Evolutionary conservation across 805 yeast species (phyloP), one percentile per base, ranked within the genome.

Genomic region (Cyberlindnera bimundalis): DNA sequence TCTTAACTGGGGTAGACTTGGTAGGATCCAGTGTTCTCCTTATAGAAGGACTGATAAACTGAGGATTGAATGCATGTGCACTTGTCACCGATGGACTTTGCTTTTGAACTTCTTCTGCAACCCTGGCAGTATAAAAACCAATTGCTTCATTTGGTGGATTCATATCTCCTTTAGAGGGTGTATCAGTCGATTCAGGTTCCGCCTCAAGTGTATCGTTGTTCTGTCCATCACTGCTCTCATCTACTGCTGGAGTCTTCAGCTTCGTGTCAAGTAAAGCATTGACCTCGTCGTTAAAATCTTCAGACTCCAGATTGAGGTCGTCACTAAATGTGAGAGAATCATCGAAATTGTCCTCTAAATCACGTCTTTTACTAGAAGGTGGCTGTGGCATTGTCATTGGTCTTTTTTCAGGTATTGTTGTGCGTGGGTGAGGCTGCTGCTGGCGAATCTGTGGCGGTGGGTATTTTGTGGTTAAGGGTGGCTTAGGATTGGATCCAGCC

Each of bases 1-100:
- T 63, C 43, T 74, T 76, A 3, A 84, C 66, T 3, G 84, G 89
- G 4, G 78, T 74, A 0, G 90, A 83, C 42, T 74, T 79, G 1
- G 73, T 69, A 33, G 82, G 91, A 58, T 84, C 89, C 12, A 82
- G 66, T 0, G 83, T 79, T 40, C 78, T 74, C 47, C 69, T 73
- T 12, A 71, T 74, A 6, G 76, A 76, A 31, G 74, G 77, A 39
- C 73, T 75, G 55, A 78, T 75, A 47, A 71, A 76, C 37, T 72
- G 76, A 0, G 84, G 78, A 35, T 81, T 72, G 49, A 71, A 78
- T n/a, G 71, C 58, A 37, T 68, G 61, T 2, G 66, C 67, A 4
- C 61, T 60, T 4, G 68, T 54, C 11, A 68, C 55, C 13, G 39
- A 19, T 1, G 68, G 60, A 24, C 40, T 33, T 39, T 70, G 70